phyloP scores from a whole-genome alignment of 108 stramenopile genomes.

The Cyclostephanos invisitatus region DNA sequence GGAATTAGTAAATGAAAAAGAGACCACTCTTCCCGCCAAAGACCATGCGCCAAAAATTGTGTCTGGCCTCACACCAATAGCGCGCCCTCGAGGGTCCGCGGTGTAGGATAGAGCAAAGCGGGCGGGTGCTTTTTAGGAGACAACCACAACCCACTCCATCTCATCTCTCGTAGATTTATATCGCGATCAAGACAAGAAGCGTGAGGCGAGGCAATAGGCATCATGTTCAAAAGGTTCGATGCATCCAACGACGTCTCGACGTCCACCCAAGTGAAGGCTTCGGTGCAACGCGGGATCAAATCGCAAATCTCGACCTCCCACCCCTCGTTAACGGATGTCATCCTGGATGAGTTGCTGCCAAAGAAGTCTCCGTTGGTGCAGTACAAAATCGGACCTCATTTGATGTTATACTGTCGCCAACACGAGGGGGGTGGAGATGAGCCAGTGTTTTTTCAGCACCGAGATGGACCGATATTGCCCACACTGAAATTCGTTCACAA shows the following conservation, averaged over 20 bases:
- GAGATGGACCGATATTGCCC: slow-evolving; percentile 94
- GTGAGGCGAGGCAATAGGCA: not conserved
- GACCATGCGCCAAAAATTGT: too few species aligned
- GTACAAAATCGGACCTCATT: slow-evolving; percentile 82
- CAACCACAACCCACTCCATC: too few species aligned
- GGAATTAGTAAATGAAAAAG: too few species aligned
- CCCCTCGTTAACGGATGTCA: slow-evolving; percentile 77
- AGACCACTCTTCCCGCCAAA: too few species aligned
- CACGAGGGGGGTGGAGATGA: slow-evolving; percentile 56
- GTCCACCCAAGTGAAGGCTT: slow-evolving; percentile 85
- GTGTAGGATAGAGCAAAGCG: too few species aligned
- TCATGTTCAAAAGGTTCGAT: slow-evolving; percentile 86
- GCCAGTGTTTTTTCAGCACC: slow-evolving; percentile 89
- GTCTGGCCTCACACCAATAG: too few species aligned
- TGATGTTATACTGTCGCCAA: slow-evolving; percentile 79
- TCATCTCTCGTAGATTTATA: too few species aligned
- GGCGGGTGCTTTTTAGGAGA: too few species aligned
- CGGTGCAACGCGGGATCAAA: slow-evolving; percentile 84
- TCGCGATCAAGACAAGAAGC: not conserved
- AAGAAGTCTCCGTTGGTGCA: slow-evolving; percentile 87
- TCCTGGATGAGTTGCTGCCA: slow-evolving; percentile 87
- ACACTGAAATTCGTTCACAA: slow-evolving; percentile 87
- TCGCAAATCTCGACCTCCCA: slow-evolving; percentile 61
- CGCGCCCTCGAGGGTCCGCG: too few species aligned
- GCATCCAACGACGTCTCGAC: slow-evolving; percentile 76